Evolutionary conservation across 805 yeast genomes (phyloP).

Genomic region (Pichia scutulata): DNA sequence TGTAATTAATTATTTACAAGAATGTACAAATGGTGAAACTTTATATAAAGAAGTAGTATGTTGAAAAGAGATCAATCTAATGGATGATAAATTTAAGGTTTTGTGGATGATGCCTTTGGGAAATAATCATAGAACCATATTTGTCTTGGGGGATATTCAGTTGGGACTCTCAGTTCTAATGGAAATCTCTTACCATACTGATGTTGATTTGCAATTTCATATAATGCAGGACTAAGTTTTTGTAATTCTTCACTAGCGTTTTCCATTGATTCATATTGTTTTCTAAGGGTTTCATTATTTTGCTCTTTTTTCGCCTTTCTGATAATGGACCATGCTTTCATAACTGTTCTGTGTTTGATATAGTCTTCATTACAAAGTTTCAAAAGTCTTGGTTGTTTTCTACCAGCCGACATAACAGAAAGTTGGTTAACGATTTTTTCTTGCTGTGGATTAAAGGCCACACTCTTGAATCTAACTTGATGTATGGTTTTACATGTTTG

Average conservation of each 20-base stretch:
- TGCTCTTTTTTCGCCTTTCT: slow-evolving; percentile 44
- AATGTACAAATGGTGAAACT: neutral
- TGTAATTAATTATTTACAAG: neutral
- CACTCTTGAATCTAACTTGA: slow-evolving; percentile 35
- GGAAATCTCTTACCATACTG: slow-evolving; percentile 64
- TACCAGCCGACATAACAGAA: slow-evolving; percentile 77
- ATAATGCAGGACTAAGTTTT: slow-evolving; percentile 44
- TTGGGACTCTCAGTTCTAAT: slow-evolving; percentile 78
- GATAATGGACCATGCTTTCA: slow-evolving; percentile 70
- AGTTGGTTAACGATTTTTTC: slow-evolving; percentile 41
- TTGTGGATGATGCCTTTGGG: slow-evolving; percentile 15
- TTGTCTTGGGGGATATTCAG: slow-evolving; percentile 77
- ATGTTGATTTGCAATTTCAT: slow-evolving; percentile 49
- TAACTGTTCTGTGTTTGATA: slow-evolving; percentile 75
- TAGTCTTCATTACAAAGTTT: slow-evolving; percentile 74
- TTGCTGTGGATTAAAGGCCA: slow-evolving; percentile 24
- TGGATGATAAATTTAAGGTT: neutral
- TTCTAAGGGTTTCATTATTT: slow-evolving; percentile 35
- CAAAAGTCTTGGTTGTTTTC: slow-evolving; percentile 80
- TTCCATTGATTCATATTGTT: slow-evolving; percentile 59
- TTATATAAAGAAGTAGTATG: too few relatives aligned
- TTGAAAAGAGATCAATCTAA: neutral
- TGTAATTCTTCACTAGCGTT: slow-evolving; percentile 70
- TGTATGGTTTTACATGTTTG: slow-evolving; percentile 25
- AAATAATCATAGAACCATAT: slow-evolving; percentile 65